These are phyloP conservation scores for Coemansia sp. DNA, from an alignment of 192 early-diverging fungal species.

Conservation along the genomic window DNA sequence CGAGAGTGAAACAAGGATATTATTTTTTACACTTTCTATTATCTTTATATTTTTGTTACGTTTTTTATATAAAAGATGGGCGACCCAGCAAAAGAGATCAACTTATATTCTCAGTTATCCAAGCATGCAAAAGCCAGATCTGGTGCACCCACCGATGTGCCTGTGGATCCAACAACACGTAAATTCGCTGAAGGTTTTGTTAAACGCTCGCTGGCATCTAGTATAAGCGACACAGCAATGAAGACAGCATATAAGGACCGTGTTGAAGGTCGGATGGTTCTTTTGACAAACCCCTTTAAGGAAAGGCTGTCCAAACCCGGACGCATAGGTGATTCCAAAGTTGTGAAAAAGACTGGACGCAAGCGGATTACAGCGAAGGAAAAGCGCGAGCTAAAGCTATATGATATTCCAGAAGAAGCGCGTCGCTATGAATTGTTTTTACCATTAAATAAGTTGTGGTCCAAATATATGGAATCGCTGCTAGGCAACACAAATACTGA, in stretches of 20 bases:
- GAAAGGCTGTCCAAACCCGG: constrained; percentile 12
- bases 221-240: constrained; percentile 14
- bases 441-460: constrained; percentile 77
- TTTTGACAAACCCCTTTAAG: constrained; percentile 43
- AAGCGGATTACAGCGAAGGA: constrained; percentile 63
- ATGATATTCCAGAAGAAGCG: constrained; percentile 62
- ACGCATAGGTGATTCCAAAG: constrained; percentile 10
- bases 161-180: constrained; percentile 20
- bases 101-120: constrained; percentile 30
- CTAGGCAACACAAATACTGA: constrained; percentile 36
- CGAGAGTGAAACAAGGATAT: not conserved
- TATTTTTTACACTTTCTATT: not conserved
- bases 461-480: constrained; percentile 69
- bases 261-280: constrained; percentile 36
- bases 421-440: constrained; percentile 61
- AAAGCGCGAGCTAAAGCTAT: constrained; percentile 58
- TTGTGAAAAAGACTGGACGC: constrained; percentile 20
- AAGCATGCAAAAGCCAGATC: constrained; percentile 17
- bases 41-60: no score
- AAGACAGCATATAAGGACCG: constrained; percentile 25
- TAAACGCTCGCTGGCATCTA: constrained; percentile 20
- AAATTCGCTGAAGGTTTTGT: constrained; percentile 27
- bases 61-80: constrained; percentile 1
- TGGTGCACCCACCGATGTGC: constrained; percentile 26
- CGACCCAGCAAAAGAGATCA: constrained; percentile 3